Evolutionary conservation across 2,329 filamentous ascomycete genomes (phyloP), one percentile per base, ranked within the genome.

Genomic region (Aspergillus sp.): DNA sequence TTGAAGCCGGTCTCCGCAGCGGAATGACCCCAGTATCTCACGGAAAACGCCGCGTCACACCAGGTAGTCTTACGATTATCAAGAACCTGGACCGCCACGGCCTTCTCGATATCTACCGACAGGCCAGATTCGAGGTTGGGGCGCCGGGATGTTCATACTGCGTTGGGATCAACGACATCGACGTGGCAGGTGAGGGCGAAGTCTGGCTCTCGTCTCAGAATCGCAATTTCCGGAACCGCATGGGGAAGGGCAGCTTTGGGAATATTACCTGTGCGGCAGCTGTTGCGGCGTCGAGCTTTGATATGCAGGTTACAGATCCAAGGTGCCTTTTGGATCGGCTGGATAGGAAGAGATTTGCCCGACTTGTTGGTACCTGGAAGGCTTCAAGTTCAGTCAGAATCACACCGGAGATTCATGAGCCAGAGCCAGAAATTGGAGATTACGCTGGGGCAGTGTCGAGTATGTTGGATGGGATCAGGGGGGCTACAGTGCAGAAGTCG

Each of bases 211-310:
- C 49, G 27, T 52, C 49, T 2, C 49, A 52, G 23, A 52, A 52
- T 6, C 49, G 49, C 21, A 52, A 52, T 31, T 52, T 52, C 49
- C 12, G 21, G 21, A 52, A 52, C 23, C 49, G 49, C 15, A 52
- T 52, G 49, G 49, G 49, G 0, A 31, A 31, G 9, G 27, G 27
- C 9, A 31, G 27, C 4, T 31, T 31, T 31, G 27, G 27, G 1
- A 31, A 31, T 31, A 31, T 31, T 4, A 31, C 27, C 27, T 31
- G 27, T 4, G 27, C 27, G 9, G 27, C 27, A 31, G 27, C 27
- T 31, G 27, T 31, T 11, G 27, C 27, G 9, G 27, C 27, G 9
- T 31, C 27, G 27, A 31, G 27, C 1, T 31, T 31, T 31, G 9
- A 8, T 31, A 31, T 31, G 27, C 8, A 11, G 27, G 27, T 31